Evolutionary conservation across 2,329 filamentous ascomycete genomes (phyloP).

Genomic region (Ceratocystis smalleyi): DNA sequence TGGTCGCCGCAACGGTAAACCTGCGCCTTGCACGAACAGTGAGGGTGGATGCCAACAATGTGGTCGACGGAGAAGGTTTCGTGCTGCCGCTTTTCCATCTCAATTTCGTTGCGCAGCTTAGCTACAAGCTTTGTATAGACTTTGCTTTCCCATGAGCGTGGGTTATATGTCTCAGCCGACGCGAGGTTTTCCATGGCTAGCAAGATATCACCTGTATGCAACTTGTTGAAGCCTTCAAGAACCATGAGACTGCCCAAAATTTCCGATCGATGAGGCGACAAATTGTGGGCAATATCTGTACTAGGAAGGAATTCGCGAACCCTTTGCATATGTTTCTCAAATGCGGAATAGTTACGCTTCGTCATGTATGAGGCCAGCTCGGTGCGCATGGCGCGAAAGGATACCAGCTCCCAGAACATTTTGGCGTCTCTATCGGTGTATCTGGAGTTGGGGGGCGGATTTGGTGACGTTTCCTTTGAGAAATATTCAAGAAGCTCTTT

Average conservation of each 20-base stretch:
- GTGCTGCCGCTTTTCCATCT: neutral
- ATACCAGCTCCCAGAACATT: neutral
- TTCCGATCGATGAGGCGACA: neutral
- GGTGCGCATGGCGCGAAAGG: neutral
- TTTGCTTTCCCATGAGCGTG: neutral
- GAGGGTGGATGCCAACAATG: neutral
- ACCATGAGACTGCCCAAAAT: neutral
- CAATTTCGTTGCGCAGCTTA: neutral
- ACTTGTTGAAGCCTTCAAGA: neutral
- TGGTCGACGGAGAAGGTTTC: neutral
- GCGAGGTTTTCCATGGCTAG: neutral
- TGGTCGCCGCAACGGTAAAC: neutral
- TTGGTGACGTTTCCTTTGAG: neutral
- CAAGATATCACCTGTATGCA: neutral
- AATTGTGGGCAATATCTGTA: neutral
- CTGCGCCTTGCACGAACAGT: neutral
- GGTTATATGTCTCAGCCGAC: neutral
- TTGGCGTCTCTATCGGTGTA: neutral
- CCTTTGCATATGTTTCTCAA: neutral
- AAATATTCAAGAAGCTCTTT: neutral
- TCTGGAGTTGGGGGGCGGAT: neutral
- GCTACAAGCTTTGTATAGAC: neutral
- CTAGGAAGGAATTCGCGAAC: neutral
- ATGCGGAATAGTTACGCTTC: neutral
- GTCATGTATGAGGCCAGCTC: neutral